Conservation (phyloP, 73 alveolate species). For the Blepharisma stoltei region DNA sequence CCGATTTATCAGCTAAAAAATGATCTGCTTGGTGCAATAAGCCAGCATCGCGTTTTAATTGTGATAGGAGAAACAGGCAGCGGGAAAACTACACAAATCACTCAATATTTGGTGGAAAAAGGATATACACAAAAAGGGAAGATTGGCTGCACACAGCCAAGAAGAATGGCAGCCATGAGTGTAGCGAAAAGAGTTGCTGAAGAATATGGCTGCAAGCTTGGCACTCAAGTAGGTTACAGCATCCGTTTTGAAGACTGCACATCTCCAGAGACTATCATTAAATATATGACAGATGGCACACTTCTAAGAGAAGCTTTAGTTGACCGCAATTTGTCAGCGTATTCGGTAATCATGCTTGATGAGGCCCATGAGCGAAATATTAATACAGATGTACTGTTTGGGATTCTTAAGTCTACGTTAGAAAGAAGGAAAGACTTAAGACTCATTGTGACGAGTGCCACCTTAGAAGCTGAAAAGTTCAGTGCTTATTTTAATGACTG, state of each 20-base stretch:
- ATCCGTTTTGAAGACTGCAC: slow-evolving; percentile 99
- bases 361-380: slow-evolving; percentile 99
- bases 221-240: slow-evolving; percentile 98
- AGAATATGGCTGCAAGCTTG: slow-evolving; percentile 91
- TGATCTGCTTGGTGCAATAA: slow-evolving; percentile 81
- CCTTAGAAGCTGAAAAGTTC: slow-evolving; percentile 92
- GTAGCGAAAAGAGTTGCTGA: slow-evolving; percentile 98
- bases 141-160: slow-evolving; percentile 99
- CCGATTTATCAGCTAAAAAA: slow-evolving; percentile 94
- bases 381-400: slow-evolving; percentile 99
- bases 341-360: slow-evolving; percentile 97
- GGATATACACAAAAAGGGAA: slow-evolving; percentile 64
- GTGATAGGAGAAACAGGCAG: slow-evolving; percentile 99
- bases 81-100: slow-evolving; percentile 99
- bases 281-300: slow-evolving; percentile 99
- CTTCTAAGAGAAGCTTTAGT: slow-evolving; percentile 97
- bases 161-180: slow-evolving; percentile 99
- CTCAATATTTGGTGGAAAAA: slow-evolving; percentile 98
- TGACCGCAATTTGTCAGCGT: slow-evolving; percentile 72
- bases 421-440: slow-evolving; percentile 69
- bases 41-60: slow-evolving; percentile 79
- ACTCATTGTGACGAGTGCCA: slow-evolving; percentile 98
- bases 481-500: slow-evolving; percentile 95
- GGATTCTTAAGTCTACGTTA: slow-evolving; percentile 82
- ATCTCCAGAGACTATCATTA: slow-evolving; percentile 92